These are phyloP conservation scores for Hyaloscypha finlandica DNA, from an alignment of 495 filamentous ascomycete species.

Conservation along the genomic window DNA sequence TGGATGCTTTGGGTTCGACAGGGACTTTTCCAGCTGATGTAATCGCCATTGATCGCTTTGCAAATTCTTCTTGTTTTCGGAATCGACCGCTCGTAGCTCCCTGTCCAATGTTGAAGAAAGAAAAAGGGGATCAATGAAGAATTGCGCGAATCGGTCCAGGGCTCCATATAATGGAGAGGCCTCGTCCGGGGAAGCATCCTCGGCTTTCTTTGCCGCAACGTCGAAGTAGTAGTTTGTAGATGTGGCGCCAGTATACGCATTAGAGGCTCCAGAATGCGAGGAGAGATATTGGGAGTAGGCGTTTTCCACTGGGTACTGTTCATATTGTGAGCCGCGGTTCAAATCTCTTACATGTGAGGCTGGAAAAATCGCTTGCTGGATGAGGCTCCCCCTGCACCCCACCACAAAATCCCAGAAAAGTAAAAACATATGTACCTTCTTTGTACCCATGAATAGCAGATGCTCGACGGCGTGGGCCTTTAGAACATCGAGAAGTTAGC, in stretches of 20 bases:
- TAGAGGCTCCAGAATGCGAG: slow-evolving; percentile 84
- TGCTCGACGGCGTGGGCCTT: slow-evolving; percentile 74
- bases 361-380: neutral
- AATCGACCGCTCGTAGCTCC: slow-evolving; percentile 91
- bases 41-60: slow-evolving; percentile 94
- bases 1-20: slow-evolving; percentile 90
- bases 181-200: slow-evolving; percentile 44
- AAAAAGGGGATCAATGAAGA: slow-evolving; percentile 93
- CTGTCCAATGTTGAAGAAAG: slow-evolving; percentile 86
- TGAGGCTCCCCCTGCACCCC: neutral
- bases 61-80: slow-evolving; percentile 99
- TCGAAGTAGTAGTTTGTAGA: slow-evolving; percentile 99
- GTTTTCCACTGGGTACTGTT: slow-evolving; percentile 89
- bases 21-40: slow-evolving; percentile 86
- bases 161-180: slow-evolving; percentile 81
- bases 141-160: slow-evolving; percentile 95
- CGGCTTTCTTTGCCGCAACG: slow-evolving; percentile 70
- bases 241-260: slow-evolving; percentile 91
- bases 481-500: slow-evolving; percentile 54
- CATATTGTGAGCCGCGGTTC: slow-evolving; percentile 13
- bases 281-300: slow-evolving; percentile 93
- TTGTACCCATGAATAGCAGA: slow-evolving; percentile 95
- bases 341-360: neutral
- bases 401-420: slow-evolving; percentile 6
- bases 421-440: slow-evolving; percentile 62